Conservation (phyloP, 192 early-diverging fungal species). For the Spizellomyces punctatus region DNA sequence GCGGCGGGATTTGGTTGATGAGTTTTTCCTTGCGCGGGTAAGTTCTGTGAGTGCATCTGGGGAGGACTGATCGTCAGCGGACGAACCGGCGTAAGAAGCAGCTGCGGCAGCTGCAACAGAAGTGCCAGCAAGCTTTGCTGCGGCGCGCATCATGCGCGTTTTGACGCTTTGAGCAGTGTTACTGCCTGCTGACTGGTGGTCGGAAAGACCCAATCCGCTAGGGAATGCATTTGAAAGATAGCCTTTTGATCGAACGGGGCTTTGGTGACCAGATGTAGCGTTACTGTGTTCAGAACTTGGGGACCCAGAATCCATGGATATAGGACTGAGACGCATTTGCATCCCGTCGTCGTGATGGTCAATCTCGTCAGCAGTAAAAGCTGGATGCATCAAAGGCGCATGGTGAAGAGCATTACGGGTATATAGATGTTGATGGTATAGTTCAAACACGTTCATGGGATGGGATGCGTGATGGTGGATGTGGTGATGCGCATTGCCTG, state of each 20-base stretch:
- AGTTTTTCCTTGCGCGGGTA: background rate
- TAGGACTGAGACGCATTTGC: constrained; percentile 1
- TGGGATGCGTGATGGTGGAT: constrained; percentile 8
- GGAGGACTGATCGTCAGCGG: background rate
- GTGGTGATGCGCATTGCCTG: background rate
- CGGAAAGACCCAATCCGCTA: background rate
- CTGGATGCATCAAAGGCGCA: constrained; percentile 17
- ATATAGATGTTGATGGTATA: constrained; percentile 7
- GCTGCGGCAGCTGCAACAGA: background rate
- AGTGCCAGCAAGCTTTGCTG: background rate
- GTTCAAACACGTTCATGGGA: background rate
- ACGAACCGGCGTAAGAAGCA: background rate
- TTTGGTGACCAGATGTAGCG: background rate
- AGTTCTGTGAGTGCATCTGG: background rate
- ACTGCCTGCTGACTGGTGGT: background rate
- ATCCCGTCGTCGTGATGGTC: background rate
- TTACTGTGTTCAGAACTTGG: constrained; percentile 2
- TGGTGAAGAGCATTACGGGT: constrained; percentile 3
- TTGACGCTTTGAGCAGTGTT: constrained; percentile 1
- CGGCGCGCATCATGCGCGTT: background rate
- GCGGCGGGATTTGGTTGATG: background rate
- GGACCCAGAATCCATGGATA: constrained; percentile 5
- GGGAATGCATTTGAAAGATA: too few species aligned
- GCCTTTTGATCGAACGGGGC: background rate
- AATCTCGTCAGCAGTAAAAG: background rate